Base-by-base conservation (phyloP, 2,329 filamentous ascomycete species). In the Colletotrichum australisinense region DNA sequence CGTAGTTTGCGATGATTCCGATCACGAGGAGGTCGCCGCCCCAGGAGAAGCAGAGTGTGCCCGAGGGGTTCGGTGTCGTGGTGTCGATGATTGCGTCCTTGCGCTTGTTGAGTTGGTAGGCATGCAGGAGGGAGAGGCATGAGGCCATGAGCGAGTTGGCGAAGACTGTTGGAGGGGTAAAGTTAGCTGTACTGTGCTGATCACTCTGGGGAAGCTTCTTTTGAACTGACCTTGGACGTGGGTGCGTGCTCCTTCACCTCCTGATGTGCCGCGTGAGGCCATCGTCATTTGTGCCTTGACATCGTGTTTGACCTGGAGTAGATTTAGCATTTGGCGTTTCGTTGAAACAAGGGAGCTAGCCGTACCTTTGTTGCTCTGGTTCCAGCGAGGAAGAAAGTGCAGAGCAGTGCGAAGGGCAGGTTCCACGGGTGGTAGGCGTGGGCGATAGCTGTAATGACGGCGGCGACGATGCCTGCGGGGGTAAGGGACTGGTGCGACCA, bases 341-440 rank as follows among this genome's bases (percentile, higher is more conserved):
- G 14, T 5, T 12, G 7, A 16, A 19, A 19, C n/a, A 26, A 1
- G n/a, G 1, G 28, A 4, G n/a, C 2, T 0, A 4, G 67, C 14
- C 79, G 30, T 81, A 95, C 94, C 85, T 96, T 95, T 0, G 96
- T 98, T 1, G 92, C 95, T 64, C 91, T 87, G 1, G 93, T 97
- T 1, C 95, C 97, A 5, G 93, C 91, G 3, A 97, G 85, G 83
- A 98, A 98, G 86, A 98, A 98, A 46, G 95, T 89, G 63, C 90
- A 89, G 2, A 98, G 88, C 12, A 98, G 88, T 32, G 89, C 89
- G 84, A 98, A 97, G n/a, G 95, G 95, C n/a, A 95, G 86, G 73
- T 94, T 94, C 93, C 95, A 98, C 4, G 96, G 96, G 82, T 98
- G 95, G n/a, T 95, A 84, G 19, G 95, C 95, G 82, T 99, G 97